These are phyloP conservation scores for Phytomonas sp. DNA, from an alignment of 208 protist genomes.

Conservation along the genomic window DNA sequence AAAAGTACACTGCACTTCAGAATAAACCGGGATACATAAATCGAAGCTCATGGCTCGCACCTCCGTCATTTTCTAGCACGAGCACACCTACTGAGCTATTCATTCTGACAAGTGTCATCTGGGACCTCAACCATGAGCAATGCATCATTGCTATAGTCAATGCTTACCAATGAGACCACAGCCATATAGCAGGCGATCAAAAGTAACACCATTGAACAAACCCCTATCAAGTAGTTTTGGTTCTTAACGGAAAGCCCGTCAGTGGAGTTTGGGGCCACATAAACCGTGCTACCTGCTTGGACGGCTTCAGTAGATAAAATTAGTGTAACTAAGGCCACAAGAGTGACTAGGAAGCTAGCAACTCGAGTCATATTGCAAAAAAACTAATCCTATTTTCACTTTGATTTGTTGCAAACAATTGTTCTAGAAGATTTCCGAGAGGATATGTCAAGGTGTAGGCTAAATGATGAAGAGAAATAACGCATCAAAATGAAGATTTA, in stretches of 20 bases:
- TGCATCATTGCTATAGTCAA: constrained; percentile 80
- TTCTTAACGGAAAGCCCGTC: constrained; percentile 30
- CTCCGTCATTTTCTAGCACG: background rate
- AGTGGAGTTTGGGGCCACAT: constrained; percentile 35
- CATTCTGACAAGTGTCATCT: constrained; percentile 34
- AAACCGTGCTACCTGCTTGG: constrained; percentile 16
- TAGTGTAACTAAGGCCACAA: background rate
- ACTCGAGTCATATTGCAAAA: background rate
- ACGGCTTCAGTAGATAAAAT: background rate
- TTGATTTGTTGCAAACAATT: background rate
- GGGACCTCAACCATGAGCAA: constrained; percentile 86
- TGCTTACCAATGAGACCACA: constrained; percentile 51
- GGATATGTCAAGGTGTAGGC: background rate
- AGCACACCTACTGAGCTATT: constrained; percentile 16
- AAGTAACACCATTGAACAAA: constrained; percentile 51
- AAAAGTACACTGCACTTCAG: background rate
- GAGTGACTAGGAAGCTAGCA: background rate
- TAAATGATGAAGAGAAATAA: background rate
- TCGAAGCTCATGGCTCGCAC: background rate
- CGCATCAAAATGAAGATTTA: background rate
- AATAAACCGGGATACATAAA: background rate
- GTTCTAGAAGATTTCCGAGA: background rate
- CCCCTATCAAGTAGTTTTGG: constrained; percentile 73
- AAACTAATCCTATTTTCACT: background rate
- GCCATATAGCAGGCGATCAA: constrained; percentile 46